phyloP scores from a whole-genome alignment of 352 stramenopile genomes.

The Elongisporangium anandrum region DNA sequence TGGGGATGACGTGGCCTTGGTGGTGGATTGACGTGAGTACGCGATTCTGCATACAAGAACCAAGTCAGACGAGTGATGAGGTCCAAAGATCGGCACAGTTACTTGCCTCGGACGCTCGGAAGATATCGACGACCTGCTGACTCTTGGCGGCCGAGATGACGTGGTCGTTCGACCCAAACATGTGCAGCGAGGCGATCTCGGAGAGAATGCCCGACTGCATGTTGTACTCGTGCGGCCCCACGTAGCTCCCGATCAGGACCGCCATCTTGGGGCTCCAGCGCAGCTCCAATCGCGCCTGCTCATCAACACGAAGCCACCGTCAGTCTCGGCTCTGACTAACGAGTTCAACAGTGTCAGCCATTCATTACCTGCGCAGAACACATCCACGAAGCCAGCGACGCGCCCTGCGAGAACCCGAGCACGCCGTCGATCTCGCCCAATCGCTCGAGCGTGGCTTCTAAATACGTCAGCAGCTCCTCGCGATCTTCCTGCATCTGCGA shows the following conservation, averaged over 20 bases:
- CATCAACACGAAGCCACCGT: background rate
- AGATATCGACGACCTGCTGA: slow-evolving; percentile 61
- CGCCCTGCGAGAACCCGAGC: slow-evolving; percentile 81
- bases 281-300: slow-evolving; percentile 44
- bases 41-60: slow-evolving; percentile 24
- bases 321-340: background rate
- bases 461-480: slow-evolving; percentile 45
- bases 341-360: background rate
- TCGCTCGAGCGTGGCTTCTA: slow-evolving; percentile 50
- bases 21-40: slow-evolving; percentile 60
- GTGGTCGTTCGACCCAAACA: slow-evolving; percentile 78
- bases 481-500: slow-evolving; percentile 48
- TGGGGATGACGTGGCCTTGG: slow-evolving; percentile 80
- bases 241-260: slow-evolving; percentile 74
- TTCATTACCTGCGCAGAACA: slow-evolving; percentile 52
- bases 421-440: slow-evolving; percentile 69
- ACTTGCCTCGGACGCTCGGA: slow-evolving; percentile 51
- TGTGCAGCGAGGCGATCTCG: slow-evolving; percentile 60
- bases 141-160: slow-evolving; percentile 73
- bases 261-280: slow-evolving; percentile 66
- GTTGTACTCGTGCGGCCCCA: slow-evolving; percentile 51
- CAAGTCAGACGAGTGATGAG: no score
- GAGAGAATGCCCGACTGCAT: slow-evolving; percentile 44
- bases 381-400: slow-evolving; percentile 75
- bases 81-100: no score